Evolutionary conservation across 176 grass and related monocot genomes (phyloP), one percentile per base, ranked within the genome.

Genomic region (Oryza glaberrima): DNA sequence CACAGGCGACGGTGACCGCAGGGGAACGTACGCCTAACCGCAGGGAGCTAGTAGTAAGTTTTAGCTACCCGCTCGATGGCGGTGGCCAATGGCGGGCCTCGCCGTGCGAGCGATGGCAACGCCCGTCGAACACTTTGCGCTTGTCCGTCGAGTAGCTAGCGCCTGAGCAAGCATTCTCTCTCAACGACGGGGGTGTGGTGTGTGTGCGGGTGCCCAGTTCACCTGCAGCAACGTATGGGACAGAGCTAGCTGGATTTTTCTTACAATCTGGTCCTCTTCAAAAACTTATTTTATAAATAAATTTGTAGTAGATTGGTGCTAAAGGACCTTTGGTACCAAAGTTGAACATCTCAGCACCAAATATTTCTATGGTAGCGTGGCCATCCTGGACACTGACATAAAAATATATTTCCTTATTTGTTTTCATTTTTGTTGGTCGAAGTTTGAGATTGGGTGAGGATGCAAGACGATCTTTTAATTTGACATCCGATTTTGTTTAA

Each of bases 21-120:
- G 58, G 58, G 58, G 58, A 19, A 63, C 58, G 58, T 63, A 63
- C 58, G 58, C n/a, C 58, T 63, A 63, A n/a, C 9, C n/a, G 58
- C 58, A 23, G 58, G 58, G 58, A 63, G 58, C 17, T 58, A 58
- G 30, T 32, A 32, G 30, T 32, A 32, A 32, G 54, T n/a, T 44
- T 44, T 63, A 63, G 20, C n/a, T 9, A 23, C 58, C 58, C n/a
- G n/a, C 58, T 63, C 58, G 20, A 20, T 20, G 49, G 13, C 60
- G 4, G 23, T 14, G 73, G 69, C 84, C 84, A 90, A 86, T 86
- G 75, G 84, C 63, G 80, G 80, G 48, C 84, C 69, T 26, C 47
- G 69, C 84, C 88, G 84, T 83, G 84, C 80, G 73, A 60, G 36
- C 72, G 36, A 77, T 86, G 58, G 82, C 82, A 40, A 70, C 82